Evolutionary conservation across 495 filamentous ascomycete species (phyloP).

Genomic region (Daldinia decipiens): DNA sequence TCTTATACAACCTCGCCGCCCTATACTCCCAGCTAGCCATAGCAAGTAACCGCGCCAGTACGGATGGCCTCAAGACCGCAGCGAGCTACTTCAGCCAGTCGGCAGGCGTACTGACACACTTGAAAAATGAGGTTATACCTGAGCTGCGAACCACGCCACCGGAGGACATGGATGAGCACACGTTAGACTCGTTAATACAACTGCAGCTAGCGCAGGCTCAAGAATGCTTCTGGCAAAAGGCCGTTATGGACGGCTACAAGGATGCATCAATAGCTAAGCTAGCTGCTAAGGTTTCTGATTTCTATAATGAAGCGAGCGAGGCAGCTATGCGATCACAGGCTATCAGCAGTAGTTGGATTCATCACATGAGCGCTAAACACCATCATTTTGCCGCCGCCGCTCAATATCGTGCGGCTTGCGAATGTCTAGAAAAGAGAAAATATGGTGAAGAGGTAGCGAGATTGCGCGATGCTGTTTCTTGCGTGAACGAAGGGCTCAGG

Average conservation of each 20-base stretch:
- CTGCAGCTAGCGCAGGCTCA: conserved; percentile 91
- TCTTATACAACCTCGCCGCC: conserved; percentile 91
- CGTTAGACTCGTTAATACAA: conserved; percentile 83
- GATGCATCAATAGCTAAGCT: conserved; percentile 91
- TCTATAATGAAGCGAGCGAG: conserved; percentile 86
- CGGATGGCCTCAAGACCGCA: conserved; percentile 87
- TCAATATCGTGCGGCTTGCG: conserved; percentile 91
- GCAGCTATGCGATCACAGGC: conserved; percentile 86
- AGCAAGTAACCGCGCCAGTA: conserved; percentile 76
- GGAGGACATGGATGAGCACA: conserved; percentile 94
- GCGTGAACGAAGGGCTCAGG: conserved; percentile 86
- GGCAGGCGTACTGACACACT: conserved; percentile 83
- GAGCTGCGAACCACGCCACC: conserved; percentile 82
- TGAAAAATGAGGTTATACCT: conserved; percentile 81
- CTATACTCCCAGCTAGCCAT: conserved; percentile 93
- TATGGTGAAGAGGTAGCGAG: conserved; percentile 97
- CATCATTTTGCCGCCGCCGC: conserved; percentile 97
- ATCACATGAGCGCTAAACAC: conserved; percentile 97
- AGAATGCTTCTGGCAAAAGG: conserved; percentile 98
- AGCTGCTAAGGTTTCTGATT: conserved; percentile 90
- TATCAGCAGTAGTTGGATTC: conserved; percentile 95
- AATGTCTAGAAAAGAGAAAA: conserved; percentile 91
- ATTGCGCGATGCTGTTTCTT: conserved; percentile 79
- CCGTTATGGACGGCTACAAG: conserved; percentile 92
- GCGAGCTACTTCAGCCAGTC: conserved; percentile 92